Conservation (phyloP, 257 asterid species). For the Capsicum baccatum region DNA sequence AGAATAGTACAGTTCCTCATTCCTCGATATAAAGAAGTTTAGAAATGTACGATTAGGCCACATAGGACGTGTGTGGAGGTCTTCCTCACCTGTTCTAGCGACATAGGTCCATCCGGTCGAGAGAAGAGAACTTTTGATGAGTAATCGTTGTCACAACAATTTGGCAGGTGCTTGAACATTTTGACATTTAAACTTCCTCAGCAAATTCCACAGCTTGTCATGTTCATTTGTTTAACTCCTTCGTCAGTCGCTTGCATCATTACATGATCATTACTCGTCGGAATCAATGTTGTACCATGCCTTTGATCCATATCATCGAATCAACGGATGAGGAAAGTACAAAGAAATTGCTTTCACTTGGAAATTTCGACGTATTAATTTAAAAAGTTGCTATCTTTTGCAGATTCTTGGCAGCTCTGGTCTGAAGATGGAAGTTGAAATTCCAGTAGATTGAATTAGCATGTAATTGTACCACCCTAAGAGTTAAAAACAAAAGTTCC, state of each 20-base stretch:
- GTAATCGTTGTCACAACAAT: background rate
- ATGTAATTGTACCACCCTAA: too few relatives aligned
- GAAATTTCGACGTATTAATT: background rate
- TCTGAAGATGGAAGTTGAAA: slow-evolving; percentile 76
- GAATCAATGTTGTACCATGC: background rate
- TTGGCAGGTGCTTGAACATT: background rate
- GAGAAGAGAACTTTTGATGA: background rate
- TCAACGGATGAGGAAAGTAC: background rate
- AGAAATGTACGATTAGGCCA: background rate
- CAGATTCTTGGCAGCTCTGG: slow-evolving; percentile 71
- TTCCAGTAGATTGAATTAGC: slow-evolving; percentile 70
- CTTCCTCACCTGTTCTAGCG: too few relatives aligned
- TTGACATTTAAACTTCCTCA: background rate
- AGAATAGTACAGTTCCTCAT: too few relatives aligned
- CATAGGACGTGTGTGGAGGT: too few relatives aligned
- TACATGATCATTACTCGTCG: background rate
- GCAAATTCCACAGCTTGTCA: too few relatives aligned
- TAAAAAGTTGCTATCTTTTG: background rate
- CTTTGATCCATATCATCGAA: slow-evolving; percentile 18
- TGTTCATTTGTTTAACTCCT: too few relatives aligned
- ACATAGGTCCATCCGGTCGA: too few relatives aligned
- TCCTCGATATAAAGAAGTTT: too few relatives aligned
- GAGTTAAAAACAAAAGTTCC: too few relatives aligned
- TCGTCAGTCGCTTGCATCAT: background rate
- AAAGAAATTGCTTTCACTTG: background rate